phyloP scores from a whole-genome alignment of 306 rosid genomes.

The Prunus mume region DNA sequence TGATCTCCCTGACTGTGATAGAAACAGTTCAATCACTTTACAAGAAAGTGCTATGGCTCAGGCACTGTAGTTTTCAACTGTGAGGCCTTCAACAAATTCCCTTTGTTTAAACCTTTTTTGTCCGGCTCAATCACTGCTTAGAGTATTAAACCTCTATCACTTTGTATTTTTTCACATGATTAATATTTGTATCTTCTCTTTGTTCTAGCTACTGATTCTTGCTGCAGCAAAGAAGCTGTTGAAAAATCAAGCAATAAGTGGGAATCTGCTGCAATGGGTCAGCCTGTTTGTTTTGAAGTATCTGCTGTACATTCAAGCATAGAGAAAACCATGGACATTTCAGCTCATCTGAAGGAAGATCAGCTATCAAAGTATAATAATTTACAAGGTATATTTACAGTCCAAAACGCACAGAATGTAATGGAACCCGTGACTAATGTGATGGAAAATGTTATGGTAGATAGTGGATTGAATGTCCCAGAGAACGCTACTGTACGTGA shows the following conservation, averaged over 20 bases:
- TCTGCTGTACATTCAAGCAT: slow-evolving; percentile 10
- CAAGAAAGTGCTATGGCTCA: neutral
- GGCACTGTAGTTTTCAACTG: neutral
- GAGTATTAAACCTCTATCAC: too few relatives aligned
- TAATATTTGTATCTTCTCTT: too few relatives aligned
- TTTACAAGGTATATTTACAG: neutral
- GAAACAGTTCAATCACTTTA: too few relatives aligned
- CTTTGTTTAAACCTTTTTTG: neutral
- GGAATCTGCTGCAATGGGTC: neutral
- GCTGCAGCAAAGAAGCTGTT: neutral
- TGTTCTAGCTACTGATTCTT: neutral
- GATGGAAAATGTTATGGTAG: neutral
- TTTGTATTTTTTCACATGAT: too few relatives aligned
- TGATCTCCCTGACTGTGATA: too few relatives aligned
- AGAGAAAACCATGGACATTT: neutral
- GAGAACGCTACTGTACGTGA: neutral
- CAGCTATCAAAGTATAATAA: neutral
- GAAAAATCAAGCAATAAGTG: slow-evolving; percentile 2
- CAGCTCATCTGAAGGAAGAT: neutral
- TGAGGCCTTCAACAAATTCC: neutral
- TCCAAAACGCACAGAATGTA: neutral
- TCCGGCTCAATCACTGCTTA: too few relatives aligned
- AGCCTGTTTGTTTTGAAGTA: neutral
- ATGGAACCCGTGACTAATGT: neutral
- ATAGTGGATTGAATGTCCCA: too few relatives aligned